These are phyloP conservation scores for Pythium rishiriense DNA, from an alignment of 352 stramenopile species.

Conservation along the genomic window DNA sequence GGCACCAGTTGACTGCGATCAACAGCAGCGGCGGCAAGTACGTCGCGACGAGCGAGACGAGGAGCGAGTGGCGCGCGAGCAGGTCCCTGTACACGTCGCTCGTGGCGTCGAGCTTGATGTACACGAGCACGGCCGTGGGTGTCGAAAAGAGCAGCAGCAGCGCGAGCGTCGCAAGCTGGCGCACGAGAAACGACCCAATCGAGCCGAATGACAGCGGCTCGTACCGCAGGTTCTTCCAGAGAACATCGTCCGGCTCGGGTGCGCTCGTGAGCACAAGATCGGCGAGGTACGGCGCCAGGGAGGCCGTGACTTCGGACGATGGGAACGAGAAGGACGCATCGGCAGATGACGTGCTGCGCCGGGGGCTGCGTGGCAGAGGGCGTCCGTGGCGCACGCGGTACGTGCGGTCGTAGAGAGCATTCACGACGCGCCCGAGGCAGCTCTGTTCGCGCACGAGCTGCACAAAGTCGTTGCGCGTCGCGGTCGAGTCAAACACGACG, in stretches of 20 bases:
- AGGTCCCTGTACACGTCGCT: slow-evolving; percentile 60
- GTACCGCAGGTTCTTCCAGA: slow-evolving; percentile 77
- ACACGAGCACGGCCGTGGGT: slow-evolving; percentile 77
- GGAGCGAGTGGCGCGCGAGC: slow-evolving; percentile 41
- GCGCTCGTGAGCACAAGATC: slow-evolving; percentile 64
- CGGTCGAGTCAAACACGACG: slow-evolving; percentile 67
- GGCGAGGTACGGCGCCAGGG: slow-evolving; percentile 40
- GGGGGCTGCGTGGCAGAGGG: slow-evolving; percentile 17
- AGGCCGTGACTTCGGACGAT: no score
- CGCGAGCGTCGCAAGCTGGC: slow-evolving; percentile 51
- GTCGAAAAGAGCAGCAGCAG: slow-evolving; percentile 77
- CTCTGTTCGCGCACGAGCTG: slow-evolving; percentile 47
- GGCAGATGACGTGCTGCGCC: slow-evolving; percentile 7
- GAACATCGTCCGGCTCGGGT: slow-evolving; percentile 74
- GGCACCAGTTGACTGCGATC: slow-evolving; percentile 74
- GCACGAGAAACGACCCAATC: slow-evolving; percentile 39
- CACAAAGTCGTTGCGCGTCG: slow-evolving; percentile 61
- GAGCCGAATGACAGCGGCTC: slow-evolving; percentile 43
- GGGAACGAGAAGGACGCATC: not conserved
- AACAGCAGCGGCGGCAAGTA: slow-evolving; percentile 77
- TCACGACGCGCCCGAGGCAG: slow-evolving; percentile 38
- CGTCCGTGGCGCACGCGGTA: slow-evolving; percentile 17
- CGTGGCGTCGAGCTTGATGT: slow-evolving; percentile 74
- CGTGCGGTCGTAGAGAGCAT: slow-evolving; percentile 38
- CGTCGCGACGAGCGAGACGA: slow-evolving; percentile 61